Conservation (phyloP, 768 basidiomycete genomes). For the Pleurotus sapidus region DNA sequence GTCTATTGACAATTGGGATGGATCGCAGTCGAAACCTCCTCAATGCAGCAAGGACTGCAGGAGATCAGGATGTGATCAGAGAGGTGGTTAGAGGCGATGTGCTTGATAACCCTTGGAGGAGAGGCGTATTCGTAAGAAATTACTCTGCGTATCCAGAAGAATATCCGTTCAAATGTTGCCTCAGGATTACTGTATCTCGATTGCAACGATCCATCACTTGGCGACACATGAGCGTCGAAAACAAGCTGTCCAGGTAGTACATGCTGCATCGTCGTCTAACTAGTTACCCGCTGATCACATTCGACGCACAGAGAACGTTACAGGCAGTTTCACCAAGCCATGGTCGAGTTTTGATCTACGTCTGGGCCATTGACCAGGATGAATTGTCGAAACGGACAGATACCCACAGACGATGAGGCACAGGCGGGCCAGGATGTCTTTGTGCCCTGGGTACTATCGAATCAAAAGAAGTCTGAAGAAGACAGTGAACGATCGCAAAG, state of each 20-base stretch:
- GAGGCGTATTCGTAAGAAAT: constrained; percentile 66
- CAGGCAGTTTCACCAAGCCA: constrained; percentile 61
- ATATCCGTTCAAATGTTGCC: background rate
- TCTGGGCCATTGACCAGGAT: constrained; percentile 97
- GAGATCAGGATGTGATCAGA: constrained; percentile 38
- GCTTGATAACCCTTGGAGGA: constrained; percentile 69
- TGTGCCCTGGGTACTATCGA: constrained; percentile 81
- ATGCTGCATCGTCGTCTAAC: too few relatives aligned
- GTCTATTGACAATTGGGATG: constrained; percentile 75
- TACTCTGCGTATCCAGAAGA: constrained; percentile 3
- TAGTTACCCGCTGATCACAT: too few relatives aligned
- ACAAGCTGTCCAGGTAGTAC: constrained; percentile 67
- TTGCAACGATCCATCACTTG: constrained; percentile 96
- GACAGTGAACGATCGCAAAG: constrained; percentile 9
- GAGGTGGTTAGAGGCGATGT: constrained; percentile 85
- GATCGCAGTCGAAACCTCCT: constrained; percentile 82
- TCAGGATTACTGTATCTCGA: constrained; percentile 95
- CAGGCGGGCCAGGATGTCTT: constrained; percentile 74
- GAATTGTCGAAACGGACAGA: constrained; percentile 72
- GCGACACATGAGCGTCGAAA: constrained; percentile 74
- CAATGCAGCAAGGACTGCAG: constrained; percentile 67
- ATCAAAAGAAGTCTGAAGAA: constrained; percentile 21
- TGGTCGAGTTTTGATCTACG: constrained; percentile 87
- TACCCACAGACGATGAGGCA: constrained; percentile 32
- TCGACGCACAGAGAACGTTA: constrained; percentile 49